phyloP scores from a whole-genome alignment of 441 rosid species.

The Omphalea diandra region DNA sequence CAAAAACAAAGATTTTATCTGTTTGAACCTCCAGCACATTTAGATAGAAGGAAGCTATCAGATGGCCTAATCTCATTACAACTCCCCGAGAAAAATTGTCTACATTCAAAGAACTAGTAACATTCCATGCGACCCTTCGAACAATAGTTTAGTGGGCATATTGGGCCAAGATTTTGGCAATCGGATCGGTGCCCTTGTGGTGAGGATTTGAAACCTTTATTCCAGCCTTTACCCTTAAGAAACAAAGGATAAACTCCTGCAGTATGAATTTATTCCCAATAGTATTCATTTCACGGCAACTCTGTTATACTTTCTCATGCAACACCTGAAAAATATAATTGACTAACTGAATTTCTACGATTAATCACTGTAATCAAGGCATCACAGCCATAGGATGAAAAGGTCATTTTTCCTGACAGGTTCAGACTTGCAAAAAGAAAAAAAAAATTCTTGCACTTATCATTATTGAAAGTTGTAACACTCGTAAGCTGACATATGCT shows the following conservation, averaged over 20 bases:
- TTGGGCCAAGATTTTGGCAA: too few relatives aligned
- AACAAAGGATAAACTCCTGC: too few relatives aligned
- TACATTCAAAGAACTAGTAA: not conserved
- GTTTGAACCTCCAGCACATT: not conserved
- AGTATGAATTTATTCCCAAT: too few relatives aligned
- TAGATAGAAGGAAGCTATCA: not conserved
- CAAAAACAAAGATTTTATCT: not conserved
- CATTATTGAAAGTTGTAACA: not conserved
- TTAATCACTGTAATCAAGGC: not conserved
- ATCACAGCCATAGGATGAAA: not conserved
- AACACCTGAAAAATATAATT: not conserved
- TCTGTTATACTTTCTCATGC: too few relatives aligned
- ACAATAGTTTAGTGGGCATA: not conserved
- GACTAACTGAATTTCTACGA: not conserved
- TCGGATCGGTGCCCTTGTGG: not conserved
- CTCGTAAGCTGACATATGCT: not conserved
- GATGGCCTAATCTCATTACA: not conserved
- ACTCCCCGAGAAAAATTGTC: not conserved
- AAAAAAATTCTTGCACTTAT: not conserved
- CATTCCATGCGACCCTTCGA: slow-evolving; percentile 6
- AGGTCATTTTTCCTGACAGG: not conserved
- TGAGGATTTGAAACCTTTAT: not conserved
- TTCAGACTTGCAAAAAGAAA: not conserved
- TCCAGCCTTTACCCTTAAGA: not conserved
- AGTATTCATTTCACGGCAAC: too few relatives aligned